phyloP scores from a whole-genome alignment of 345 rosid species.

The Syzygium aromaticum region DNA sequence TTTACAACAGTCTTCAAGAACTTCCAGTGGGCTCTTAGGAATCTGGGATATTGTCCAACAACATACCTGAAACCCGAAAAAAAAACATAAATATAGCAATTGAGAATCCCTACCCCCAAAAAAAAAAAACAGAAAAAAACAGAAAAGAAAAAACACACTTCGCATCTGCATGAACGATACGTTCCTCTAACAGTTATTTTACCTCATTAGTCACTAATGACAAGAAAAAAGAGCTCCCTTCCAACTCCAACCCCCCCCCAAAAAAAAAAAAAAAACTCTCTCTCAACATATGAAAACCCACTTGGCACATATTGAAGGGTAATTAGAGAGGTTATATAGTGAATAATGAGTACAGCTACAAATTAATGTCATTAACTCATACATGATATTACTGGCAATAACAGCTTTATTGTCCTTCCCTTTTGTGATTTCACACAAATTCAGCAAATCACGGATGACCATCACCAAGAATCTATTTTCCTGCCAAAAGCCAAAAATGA shows the following conservation, averaged over 20 bases:
- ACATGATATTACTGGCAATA: slow-evolving; percentile 98
- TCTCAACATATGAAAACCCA: not conserved
- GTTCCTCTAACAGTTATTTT: too few relatives aligned
- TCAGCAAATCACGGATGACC: slow-evolving; percentile 95
- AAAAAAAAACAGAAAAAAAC: not conserved
- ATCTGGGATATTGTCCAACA: slow-evolving; percentile 98
- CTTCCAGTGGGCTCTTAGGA: slow-evolving; percentile 99
- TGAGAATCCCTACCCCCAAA: too few relatives aligned
- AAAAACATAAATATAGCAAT: not conserved
- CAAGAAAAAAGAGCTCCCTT: too few relatives aligned
- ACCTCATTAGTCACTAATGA: too few relatives aligned
- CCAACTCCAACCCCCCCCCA: too few relatives aligned
- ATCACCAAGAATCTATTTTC: slow-evolving; percentile 97
- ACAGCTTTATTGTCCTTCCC: slow-evolving; percentile 99
- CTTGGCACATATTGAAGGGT: not conserved
- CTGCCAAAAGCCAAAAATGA: slow-evolving; percentile 26
- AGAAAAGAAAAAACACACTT: not conserved
- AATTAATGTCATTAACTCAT: slow-evolving; percentile 20
- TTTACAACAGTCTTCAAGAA: slow-evolving; percentile 97
- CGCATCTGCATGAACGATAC: not conserved
- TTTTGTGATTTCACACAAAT: slow-evolving; percentile 93
- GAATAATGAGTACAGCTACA: not conserved
- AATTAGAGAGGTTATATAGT: not conserved
- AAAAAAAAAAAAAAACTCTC: not conserved
- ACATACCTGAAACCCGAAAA: slow-evolving; percentile 69